Evolutionary conservation across 2,329 filamentous ascomycete species (phyloP), one percentile per base, ranked within the genome.

Genomic region (Sporothrix sp.): DNA sequence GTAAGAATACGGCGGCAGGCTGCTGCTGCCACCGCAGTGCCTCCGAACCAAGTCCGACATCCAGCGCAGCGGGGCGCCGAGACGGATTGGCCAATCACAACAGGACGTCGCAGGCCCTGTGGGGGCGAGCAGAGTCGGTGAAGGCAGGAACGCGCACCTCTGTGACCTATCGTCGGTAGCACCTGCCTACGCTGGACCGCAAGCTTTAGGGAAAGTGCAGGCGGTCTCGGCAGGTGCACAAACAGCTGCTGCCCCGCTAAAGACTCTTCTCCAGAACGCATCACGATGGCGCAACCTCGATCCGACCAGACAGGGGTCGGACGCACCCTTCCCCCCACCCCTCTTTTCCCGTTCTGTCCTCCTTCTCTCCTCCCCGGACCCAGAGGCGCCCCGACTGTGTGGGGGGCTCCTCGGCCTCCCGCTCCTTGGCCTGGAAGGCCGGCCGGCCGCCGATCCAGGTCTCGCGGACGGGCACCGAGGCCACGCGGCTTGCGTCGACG

Each of bases 401-500:
- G n/a, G n/a, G n/a, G n/a, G n/a, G n/a, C n/a, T n/a, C 23, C 25
- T 30, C 9, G n/a, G 7, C 8, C 23, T 16, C 43, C 45, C 36
- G n/a, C 16, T n/a, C 9, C 16, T 23, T 20, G n/a, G n/a, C n/a
- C 23, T 23, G 36, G 9, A 14, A 42, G 4, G 47, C 51, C 18
- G 20, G 11, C n/a, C 30, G 36, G 2, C 51, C 44, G 1, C 53
- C 45, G 4, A 55, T 32, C 51, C 48, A 55, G 14, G 53, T 55
- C 45, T 53, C 51, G 8, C 37, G 23, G 14, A 55, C 35, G 37
- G 20, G 23, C 25, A 52, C 51, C 28, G 39, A 33, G 1, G 48
- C 14, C 13, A 40, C 51, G 6, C 18, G 23, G 11, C 37, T 35
- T 13, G 48, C 16, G 7, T 33, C 35, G 16, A 45, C 48, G 2